Evolutionary conservation across 495 filamentous ascomycete genomes (phyloP).

Genomic region (Penicillium taxi): DNA sequence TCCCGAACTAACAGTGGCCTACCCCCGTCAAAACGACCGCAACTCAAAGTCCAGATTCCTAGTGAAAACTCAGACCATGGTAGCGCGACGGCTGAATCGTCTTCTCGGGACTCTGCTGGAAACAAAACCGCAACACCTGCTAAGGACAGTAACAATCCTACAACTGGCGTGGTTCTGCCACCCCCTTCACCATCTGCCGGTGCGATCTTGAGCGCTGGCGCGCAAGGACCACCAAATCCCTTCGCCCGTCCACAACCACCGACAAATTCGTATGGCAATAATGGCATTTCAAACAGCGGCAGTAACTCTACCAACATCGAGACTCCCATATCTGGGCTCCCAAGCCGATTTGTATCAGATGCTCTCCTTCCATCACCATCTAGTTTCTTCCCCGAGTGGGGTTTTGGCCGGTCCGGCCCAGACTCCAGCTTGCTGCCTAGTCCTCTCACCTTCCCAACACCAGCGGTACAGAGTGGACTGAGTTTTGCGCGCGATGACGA

Average conservation of each 20-base stretch:
- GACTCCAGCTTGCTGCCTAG: conserved; percentile 81
- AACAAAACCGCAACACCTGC: conserved; percentile 45
- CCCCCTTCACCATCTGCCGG: conserved; percentile 88
- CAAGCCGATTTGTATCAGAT: conserved; percentile 79
- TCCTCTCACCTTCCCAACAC: conserved; percentile 86
- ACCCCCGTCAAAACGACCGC: conserved; percentile 60
- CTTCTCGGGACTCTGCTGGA: conserved; percentile 62
- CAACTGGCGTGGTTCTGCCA: conserved; percentile 70
- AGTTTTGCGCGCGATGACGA: conserved; percentile 57
- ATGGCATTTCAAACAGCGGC: conserved; percentile 48
- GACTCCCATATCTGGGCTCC: conserved; percentile 95
- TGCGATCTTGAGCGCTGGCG: conserved; percentile 80
- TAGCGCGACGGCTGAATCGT: conserved; percentile 65
- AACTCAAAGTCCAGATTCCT: conserved; percentile 89
- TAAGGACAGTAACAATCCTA: conserved; percentile 42
- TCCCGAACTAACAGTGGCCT: conserved; percentile 66
- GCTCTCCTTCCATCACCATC: conserved; percentile 80
- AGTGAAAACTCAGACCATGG: conserved; percentile 80
- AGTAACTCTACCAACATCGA: conserved; percentile 73
- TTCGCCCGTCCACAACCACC: conserved; percentile 80
- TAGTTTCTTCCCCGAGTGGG: conserved; percentile 90
- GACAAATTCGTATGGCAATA: conserved; percentile 46
- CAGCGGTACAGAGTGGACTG: conserved; percentile 63
- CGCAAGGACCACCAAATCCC: conserved; percentile 87
- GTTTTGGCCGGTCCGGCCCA: conserved; percentile 52